phyloP scores from a whole-genome alignment of 176 grass and related monocot genomes.

The Ensete glaucum region DNA sequence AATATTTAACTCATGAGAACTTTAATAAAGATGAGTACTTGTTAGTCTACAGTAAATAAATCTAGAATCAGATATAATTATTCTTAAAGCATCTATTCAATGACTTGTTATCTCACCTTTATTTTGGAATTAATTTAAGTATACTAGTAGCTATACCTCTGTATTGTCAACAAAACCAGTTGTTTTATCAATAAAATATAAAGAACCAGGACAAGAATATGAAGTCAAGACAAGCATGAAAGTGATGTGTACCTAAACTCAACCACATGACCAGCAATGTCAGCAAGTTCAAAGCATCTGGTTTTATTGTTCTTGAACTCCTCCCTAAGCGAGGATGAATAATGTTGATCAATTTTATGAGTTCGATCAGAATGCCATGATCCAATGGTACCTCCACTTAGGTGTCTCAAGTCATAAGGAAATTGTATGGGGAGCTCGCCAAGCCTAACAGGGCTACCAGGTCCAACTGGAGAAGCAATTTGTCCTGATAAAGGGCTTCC shows the following conservation, averaged over 20 bases:
- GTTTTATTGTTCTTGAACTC: slow-evolving; percentile 6
- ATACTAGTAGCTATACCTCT: neutral
- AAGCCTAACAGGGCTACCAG: slow-evolving; percentile 2
- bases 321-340: slow-evolving; percentile 7
- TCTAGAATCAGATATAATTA: too few relatives aligned
- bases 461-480: slow-evolving; percentile 5
- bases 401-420: slow-evolving; percentile 2
- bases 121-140: too few relatives aligned
- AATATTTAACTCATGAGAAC: too few relatives aligned
- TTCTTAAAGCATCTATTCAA: too few relatives aligned
- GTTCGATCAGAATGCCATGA: neutral
- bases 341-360: neutral
- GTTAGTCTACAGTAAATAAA: too few relatives aligned
- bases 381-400: neutral
- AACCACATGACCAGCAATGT: slow-evolving; percentile 30
- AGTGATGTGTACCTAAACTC: slow-evolving; percentile 26
- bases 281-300: slow-evolving; percentile 8
- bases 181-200: neutral
- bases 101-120: too few relatives aligned
- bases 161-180: neutral
- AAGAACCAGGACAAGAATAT: neutral
- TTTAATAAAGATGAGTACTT: too few relatives aligned
- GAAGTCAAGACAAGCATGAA: neutral
- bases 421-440: slow-evolving; percentile 4
- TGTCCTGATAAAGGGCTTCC: slow-evolving; percentile 6